Evolutionary conservation across 257 asterid species (phyloP), one percentile per base, ranked within the genome.

Genomic region (Solanum etuberosum): DNA sequence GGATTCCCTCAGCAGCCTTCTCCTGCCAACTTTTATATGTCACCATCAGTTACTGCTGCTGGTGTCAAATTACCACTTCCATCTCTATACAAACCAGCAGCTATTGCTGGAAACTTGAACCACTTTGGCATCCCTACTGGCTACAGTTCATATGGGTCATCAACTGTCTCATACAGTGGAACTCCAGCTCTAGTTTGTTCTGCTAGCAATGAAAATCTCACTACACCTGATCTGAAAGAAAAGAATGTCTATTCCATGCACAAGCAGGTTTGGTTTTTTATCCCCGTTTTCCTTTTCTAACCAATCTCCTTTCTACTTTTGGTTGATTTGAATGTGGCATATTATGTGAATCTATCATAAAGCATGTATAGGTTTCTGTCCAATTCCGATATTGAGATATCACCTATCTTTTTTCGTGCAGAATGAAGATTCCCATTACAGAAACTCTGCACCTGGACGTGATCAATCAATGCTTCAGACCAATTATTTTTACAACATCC

Each of bases 1-100:
- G 93, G 92, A 32, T 94, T 90, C 88, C 90, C 94, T 78, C 95
- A 93, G 84, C 95, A 92, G 57, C 91, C 91, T 78, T 88, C 93
- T 65, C 57, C 94, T 25, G 87, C 92, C 81, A 90, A 90, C 86
- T 86, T 91, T 74, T 91, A 91, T 51, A 86, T 91, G 88, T 90
- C 95, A 38, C 91, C 92, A 83, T 73, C 92, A 70, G 87, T 90
- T 82, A 89, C 87, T 78, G 89, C 93, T 31, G 57, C 92, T 43
- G 94, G 94, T 42, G 90, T 88, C 46, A 90, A 92, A 89, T 87
- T 89, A 86, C 91, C 94, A 57, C 84, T 91, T 80, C 87, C 91
- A 4, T 88, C 92, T 2, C 51, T 83, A 13, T 91, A 90, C 90
- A 93, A 91, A 87, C 92, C 93, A 42, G 92, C 92, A 78, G 89